Evolutionary conservation across 2,329 filamentous ascomycete genomes (phyloP), one percentile per base, ranked within the genome.

Genomic region (Arthrobotrys pseudoclavata): DNA sequence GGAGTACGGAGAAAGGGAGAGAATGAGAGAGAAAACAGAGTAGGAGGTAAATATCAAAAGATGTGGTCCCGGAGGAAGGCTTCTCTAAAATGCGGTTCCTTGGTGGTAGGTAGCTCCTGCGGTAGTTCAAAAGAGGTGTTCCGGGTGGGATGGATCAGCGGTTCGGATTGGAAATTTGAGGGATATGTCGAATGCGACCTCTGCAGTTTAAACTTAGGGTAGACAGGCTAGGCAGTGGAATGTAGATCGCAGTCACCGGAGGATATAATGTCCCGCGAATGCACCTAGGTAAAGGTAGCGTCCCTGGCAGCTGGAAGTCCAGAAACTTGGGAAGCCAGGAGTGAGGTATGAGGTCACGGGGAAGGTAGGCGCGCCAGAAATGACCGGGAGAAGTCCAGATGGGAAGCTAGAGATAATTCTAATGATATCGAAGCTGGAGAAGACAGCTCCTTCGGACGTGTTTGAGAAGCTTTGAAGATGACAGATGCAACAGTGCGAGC

Each of bases 181-280:
- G 67, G 61, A 66, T 57, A 48, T 62, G 45, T 57, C 48, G 67
- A 71, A 62, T 77, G 42, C 66, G 50, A 69, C 50, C 47, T 55
- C 20, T 60, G 74, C 52, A 55, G 74, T 45, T 68, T 40, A 26
- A 60, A 60, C 31, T 42, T 60, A 18, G 55, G 67, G 66, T 26
- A 45, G 37, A 40, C 31, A 64, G 72, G 18, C 61, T 22, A 64
- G 72, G 18, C 61, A 61, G 60, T 66, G 74, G 74, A 77, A 77
- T 71, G 74, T 40, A 68, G 74, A 71, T 77, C 67, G 61, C 61
- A 62, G 74, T 48, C 67, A 62, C 74, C 74, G 74, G 74, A 77
- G 74, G 74, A 71, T 77, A 77, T 76, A 76, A 77, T 66, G 74
- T 77, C 74, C 74, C 67, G 74, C 67, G 64, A 68, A 68, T 64